A percentile compares a stretch with the other conserved stretches of the same genome.
phyloP scores from a whole-genome alignment of 2,329 filamentous ascomycete species.

The Arthroderma uncinatum region DNA sequence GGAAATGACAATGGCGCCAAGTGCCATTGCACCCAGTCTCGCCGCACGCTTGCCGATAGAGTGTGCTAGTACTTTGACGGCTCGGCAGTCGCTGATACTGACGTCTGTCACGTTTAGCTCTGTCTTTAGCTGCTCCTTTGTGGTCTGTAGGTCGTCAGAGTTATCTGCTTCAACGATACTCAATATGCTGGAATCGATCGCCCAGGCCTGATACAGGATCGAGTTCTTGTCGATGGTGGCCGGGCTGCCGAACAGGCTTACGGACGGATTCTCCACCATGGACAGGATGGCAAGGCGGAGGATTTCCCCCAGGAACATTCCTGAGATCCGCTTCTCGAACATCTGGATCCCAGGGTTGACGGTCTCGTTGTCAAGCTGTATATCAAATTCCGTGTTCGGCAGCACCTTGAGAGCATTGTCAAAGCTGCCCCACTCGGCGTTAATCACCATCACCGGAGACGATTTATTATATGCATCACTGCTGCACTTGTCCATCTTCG shows the following conservation, averaged over 20 bases:
- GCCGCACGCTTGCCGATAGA: constrained; percentile 84
- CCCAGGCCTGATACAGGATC: constrained; percentile 68
- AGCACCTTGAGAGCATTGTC: constrained; percentile 86
- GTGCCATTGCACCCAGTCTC: constrained; percentile 73
- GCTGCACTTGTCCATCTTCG: constrained; percentile 55
- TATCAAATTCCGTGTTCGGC: constrained; percentile 75
- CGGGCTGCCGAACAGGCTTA: constrained; percentile 66
- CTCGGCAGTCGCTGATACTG: constrained; percentile 72
- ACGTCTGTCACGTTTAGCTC: constrained; percentile 65
- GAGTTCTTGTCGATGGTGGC: constrained; percentile 57
- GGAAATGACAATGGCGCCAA: constrained; percentile 72
- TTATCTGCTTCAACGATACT: constrained; percentile 75
- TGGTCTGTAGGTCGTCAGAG: constrained; percentile 57
- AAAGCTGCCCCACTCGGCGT: constrained; percentile 97
- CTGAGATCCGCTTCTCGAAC: constrained; percentile 97
- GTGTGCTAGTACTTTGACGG: constrained; percentile 70
- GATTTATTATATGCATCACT: constrained; percentile 54
- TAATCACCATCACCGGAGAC: constrained; percentile 92
- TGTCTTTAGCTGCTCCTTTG: constrained; percentile 67
- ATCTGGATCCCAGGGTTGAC: constrained; percentile 93
- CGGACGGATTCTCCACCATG: constrained; percentile 55
- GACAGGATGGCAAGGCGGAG: constrained; percentile 64
- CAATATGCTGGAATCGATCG: constrained; percentile 80
- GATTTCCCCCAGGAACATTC: constrained; percentile 97
- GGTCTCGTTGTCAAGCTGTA: constrained; percentile 63